Evolutionary conservation across 352 stramenopile genomes (phyloP).

Genomic region (Globisporangium heterothallicum): DNA sequence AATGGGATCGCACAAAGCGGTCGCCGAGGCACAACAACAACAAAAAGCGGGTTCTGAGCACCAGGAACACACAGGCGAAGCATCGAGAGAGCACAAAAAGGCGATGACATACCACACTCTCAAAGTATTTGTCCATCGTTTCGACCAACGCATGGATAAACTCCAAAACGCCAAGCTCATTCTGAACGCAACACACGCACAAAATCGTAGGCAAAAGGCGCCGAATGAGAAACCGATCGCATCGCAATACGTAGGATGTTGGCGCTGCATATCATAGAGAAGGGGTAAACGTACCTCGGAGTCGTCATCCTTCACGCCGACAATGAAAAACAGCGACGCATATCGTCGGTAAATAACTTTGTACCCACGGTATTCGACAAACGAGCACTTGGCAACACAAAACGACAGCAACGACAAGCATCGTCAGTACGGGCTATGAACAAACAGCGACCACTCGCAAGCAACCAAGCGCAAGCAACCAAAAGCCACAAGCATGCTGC

Average conservation of each 20-base stretch:
- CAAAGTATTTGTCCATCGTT: constrained; percentile 99
- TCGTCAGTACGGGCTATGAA: no score
- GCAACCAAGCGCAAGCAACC: no score
- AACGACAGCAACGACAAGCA: constrained; percentile 1
- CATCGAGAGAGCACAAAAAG: neutral
- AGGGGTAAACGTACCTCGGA: constrained; percentile 50
- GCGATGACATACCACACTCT: constrained; percentile 88
- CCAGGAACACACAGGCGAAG: neutral
- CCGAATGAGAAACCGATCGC: neutral
- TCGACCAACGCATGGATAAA: constrained; percentile 99
- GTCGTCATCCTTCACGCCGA: constrained; percentile 96
- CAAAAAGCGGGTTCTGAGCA: neutral
- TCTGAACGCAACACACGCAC: constrained; percentile 54
- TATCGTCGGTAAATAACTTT: constrained; percentile 99
- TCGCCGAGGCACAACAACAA: neutral
- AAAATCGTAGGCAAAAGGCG: neutral
- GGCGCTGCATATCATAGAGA: no score
- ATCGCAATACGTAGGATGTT: no score
- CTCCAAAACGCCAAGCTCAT: constrained; percentile 99
- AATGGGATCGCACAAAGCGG: neutral
- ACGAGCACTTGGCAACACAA: constrained; percentile 90
- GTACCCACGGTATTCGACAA: constrained; percentile 99
- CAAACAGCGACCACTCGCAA: no score
- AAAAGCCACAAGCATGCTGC: no score
- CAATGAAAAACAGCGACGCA: constrained; percentile 99